Evolutionary conservation across 129 eudicot species (phyloP), one percentile per base, ranked within the genome.

Genomic region (Lactuca saligna): DNA sequence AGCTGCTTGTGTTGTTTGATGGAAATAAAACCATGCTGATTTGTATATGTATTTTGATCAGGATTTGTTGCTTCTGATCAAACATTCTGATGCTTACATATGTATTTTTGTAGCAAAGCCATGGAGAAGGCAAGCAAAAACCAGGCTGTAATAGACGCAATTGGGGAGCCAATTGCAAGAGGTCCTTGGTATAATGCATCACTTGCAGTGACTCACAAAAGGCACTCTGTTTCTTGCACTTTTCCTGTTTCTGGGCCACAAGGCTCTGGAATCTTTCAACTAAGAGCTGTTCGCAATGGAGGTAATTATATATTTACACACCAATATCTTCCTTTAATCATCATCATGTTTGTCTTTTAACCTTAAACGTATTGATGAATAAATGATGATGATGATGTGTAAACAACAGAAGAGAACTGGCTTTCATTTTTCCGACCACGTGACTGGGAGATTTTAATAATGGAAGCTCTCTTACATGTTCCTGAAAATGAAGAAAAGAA

Each of bases 151-250:
- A 79, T 85, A 65, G 87, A 80, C 68, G 95, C 98, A 6, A 89
- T 93, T 53, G 98, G 98, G 46, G 95, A 86, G 78, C 98, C 98
- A 35, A 80, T 93, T 64, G 86, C 73, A 12, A 86, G 91, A 75
- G 98, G 98, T 74, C 95, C 98, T 68, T 93, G 98, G 98, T 93
- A 93, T 58, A 82, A 82, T 75, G 96, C 98, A 69, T 89, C 98
- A 64, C 92, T 93, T 77, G 98, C 96, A 41, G 95, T 93, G 57
- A 84, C 91, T 82, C 96, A 89, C 75, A 71, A 81, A 69, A 86
- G 98, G 63, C 91, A 81, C 7, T 86, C 98, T 29, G 98, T 93
- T 12, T 93, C 98, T 17, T 93, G 96, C 84, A 78, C 96, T 16
- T 93, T 93, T 76, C 98, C 98, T 17, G 96, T 89, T 53, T 80